These are phyloP conservation scores for Starmerella khaoyaiensis DNA, from an alignment of 805 yeast genomes.

Conservation along the genomic window DNA sequence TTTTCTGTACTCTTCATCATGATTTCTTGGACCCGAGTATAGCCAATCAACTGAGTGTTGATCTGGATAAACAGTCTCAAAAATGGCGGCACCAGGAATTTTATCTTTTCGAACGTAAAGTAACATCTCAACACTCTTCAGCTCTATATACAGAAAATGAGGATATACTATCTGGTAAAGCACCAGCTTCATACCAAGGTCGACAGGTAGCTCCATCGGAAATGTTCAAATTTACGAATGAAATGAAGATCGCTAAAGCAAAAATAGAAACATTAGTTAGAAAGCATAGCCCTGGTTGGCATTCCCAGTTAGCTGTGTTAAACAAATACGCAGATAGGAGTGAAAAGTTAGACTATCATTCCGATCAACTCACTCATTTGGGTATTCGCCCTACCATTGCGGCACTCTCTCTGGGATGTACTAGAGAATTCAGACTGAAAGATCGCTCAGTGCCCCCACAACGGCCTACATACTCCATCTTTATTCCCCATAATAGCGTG, in stretches of 20 bases:
- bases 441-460: slow-evolving; percentile 14
- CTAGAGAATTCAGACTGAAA: slow-evolving; percentile 52
- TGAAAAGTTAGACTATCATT: slow-evolving; percentile 57
- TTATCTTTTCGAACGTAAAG: slow-evolving; percentile 48
- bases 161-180: slow-evolving; percentile 11
- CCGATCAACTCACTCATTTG: slow-evolving; percentile 56
- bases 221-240: slow-evolving; percentile 30
- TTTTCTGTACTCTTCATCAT: slow-evolving; percentile 39
- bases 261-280: slow-evolving; percentile 33
- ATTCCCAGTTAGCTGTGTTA: slow-evolving; percentile 40
- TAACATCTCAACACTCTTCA: slow-evolving; percentile 45
- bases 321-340: slow-evolving; percentile 41
- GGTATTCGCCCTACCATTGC: slow-evolving; percentile 64
- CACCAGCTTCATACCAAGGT: slow-evolving; percentile 32
- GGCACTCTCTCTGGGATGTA: slow-evolving; percentile 55
- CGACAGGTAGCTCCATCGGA: slow-evolving; percentile 17
- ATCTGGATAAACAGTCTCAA: slow-evolving; percentile 33
- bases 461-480: slow-evolving; percentile 36
- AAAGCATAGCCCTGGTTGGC: slow-evolving; percentile 35
- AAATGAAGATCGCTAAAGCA: slow-evolving; percentile 32
- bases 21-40: slow-evolving; percentile 41
- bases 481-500: slow-evolving; percentile 58
- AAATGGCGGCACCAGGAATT: slow-evolving; percentile 37
- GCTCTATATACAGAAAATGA: slow-evolving; percentile 29
- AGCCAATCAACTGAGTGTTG: slow-evolving; percentile 35